Evolutionary conservation across 164 flowering plant species (phyloP).

Genomic region (Umbilicus rupestris): DNA sequence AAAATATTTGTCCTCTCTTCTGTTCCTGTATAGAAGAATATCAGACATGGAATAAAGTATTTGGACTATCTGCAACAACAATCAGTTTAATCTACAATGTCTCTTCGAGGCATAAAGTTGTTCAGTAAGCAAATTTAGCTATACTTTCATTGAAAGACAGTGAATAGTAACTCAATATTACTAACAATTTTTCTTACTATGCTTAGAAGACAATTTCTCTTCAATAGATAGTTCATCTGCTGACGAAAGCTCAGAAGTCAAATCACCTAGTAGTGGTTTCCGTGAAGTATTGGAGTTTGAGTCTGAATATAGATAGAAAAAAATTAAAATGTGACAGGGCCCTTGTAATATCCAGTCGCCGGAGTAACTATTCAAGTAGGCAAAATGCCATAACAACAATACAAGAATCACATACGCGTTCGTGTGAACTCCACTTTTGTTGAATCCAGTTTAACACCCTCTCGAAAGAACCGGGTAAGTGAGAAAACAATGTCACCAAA

Average conservation of each 20-base stretch:
- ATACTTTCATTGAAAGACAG: too few species aligned
- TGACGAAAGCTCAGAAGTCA: background rate
- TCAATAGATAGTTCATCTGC: background rate
- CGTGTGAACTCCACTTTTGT: constrained; percentile 19
- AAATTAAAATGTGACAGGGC: background rate
- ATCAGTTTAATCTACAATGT: too few species aligned
- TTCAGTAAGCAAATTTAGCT: too few species aligned
- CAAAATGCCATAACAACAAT: background rate
- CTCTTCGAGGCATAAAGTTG: too few species aligned
- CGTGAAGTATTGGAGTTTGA: background rate
- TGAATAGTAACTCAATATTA: too few species aligned
- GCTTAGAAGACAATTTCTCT: background rate
- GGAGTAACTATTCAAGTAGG: background rate
- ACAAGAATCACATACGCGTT: background rate
- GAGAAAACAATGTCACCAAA: constrained; percentile 84
- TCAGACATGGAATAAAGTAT: background rate
- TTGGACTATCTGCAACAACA: too few species aligned
- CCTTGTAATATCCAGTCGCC: background rate
- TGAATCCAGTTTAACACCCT: constrained; percentile 23
- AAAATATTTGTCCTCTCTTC: background rate
- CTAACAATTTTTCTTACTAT: background rate
- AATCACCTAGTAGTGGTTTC: background rate
- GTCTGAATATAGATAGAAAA: background rate
- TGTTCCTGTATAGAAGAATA: background rate
- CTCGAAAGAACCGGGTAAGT: constrained; percentile 78